Evolutionary conservation across 176 grass and related monocot genomes (phyloP).

Genomic region (Aegilops tauschii): DNA sequence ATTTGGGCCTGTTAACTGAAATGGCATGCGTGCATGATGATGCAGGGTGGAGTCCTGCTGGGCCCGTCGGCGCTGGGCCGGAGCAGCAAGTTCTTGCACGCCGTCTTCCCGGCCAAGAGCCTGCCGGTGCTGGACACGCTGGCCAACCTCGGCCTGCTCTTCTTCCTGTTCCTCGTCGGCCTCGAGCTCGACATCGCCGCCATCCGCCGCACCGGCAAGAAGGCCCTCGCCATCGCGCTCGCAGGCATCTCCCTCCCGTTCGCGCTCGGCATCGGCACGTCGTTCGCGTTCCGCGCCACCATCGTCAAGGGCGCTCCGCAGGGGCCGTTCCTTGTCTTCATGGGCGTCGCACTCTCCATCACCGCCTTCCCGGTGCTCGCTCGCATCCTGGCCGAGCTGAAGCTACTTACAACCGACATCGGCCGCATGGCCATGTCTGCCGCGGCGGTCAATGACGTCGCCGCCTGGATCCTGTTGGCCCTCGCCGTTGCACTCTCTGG

Average conservation of each 20-base stretch:
- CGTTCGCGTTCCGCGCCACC: slow-evolving; percentile 48
- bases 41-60: slow-evolving; percentile 71
- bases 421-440: slow-evolving; percentile 72
- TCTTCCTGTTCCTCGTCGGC: slow-evolving; percentile 86
- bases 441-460: slow-evolving; percentile 63
- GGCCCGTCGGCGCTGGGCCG: slow-evolving; percentile 73
- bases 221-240: slow-evolving; percentile 45
- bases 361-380: slow-evolving; percentile 76
- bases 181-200: slow-evolving; percentile 66
- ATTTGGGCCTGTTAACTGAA: neutral
- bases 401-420: slow-evolving; percentile 66
- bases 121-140: slow-evolving; percentile 75
- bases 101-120: slow-evolving; percentile 57
- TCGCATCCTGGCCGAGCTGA: slow-evolving; percentile 74
- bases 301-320: slow-evolving; percentile 39
- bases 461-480: slow-evolving; percentile 65
- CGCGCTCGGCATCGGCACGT: slow-evolving; percentile 57
- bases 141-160: slow-evolving; percentile 67
- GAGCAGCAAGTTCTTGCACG: slow-evolving; percentile 63
- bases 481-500: slow-evolving; percentile 68
- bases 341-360: slow-evolving; percentile 86
- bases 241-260: slow-evolving; percentile 66
- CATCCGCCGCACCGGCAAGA: slow-evolving; percentile 66
- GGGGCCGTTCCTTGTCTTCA: slow-evolving; percentile 63
- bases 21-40: neutral